Evolutionary conservation across 1,284 basidiomycete genomes (phyloP).

Genomic region (Trichosporon faecale): DNA sequence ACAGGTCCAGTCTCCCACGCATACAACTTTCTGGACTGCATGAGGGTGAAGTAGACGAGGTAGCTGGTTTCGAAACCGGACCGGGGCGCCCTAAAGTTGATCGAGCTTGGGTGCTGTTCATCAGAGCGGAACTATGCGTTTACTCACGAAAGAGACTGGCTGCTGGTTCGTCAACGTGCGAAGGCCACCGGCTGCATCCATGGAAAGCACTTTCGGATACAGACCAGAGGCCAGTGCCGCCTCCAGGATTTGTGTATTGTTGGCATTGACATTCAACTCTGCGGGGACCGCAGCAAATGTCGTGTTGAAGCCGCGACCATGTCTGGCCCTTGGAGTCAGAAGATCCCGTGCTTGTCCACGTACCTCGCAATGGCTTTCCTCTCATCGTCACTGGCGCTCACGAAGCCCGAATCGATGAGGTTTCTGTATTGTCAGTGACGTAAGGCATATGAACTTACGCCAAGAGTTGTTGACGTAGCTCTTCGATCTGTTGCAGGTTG

Average conservation of each 20-base stretch:
- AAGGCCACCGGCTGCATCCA: conserved; percentile 65
- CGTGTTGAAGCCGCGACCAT: conserved; percentile 63
- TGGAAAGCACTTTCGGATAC: conserved; percentile 77
- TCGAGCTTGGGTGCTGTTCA: conserved; percentile 89
- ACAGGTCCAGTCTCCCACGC: conserved; percentile 95
- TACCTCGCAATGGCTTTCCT: conserved; percentile 71
- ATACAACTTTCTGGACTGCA: conserved; percentile 64
- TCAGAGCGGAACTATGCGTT: conserved; percentile 60
- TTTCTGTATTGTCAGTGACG: conserved; percentile 41
- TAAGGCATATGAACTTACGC: conserved; percentile 56
- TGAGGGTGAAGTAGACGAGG: conserved; percentile 83
- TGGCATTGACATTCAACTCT: conserved; percentile 68
- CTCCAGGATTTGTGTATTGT: conserved; percentile 63
- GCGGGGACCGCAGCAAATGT: conserved; percentile 74
- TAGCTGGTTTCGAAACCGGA: conserved; percentile 71
- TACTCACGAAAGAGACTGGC: conserved; percentile 55
- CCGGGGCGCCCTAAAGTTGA: conserved; percentile 71
- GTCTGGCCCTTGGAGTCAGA: conserved; percentile 61
- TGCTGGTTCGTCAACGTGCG: conserved; percentile 87
- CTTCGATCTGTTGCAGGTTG: conserved; percentile 95
- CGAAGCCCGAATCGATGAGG: conserved; percentile 82
- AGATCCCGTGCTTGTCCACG: conserved; percentile 20
- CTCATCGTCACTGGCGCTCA: conserved; percentile 66
- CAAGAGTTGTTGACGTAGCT: conserved; percentile 89
- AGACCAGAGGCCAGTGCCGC: conserved; percentile 82